phyloP scores from a whole-genome alignment of 176 grass and related monocot genomes.

The Panicum miliaceum region DNA sequence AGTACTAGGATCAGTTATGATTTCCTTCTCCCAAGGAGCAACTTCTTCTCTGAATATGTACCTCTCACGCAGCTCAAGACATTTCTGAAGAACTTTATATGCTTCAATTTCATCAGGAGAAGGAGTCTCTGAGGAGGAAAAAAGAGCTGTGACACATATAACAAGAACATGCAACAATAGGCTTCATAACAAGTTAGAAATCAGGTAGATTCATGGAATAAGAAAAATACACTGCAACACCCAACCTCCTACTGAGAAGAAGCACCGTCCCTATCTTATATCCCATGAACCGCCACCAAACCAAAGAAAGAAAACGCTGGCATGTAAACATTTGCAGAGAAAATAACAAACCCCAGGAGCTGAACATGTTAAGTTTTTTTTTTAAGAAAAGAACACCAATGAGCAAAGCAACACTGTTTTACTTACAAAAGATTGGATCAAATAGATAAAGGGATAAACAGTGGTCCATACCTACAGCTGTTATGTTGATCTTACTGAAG shows the following conservation, averaged over 20 bases:
- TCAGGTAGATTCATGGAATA: conserved; percentile 5
- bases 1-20: conserved; percentile 95
- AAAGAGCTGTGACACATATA: neutral
- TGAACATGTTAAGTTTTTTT: neutral
- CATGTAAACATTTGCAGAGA: neutral
- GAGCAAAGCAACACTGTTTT: neutral
- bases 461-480: conserved; percentile 67
- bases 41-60: conserved; percentile 94
- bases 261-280: neutral
- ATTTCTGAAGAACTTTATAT: conserved; percentile 91
- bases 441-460: conserved; percentile 28
- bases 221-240: neutral
- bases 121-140: conserved; percentile 60
- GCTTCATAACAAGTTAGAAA: neutral
- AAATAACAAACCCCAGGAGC: conserved; percentile 22
- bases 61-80: conserved; percentile 81
- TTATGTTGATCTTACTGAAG: conserved; percentile 81
- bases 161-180: neutral
- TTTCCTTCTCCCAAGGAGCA: conserved; percentile 94
- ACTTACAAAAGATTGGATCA: neutral
- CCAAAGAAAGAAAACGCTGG: neutral
- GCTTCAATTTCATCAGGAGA: conserved; percentile 82
- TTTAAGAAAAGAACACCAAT: neutral
- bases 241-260: neutral
- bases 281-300: no score